A percentile compares a stretch with the other conserved stretches of the same genome.
Conservation (phyloP, 805 yeast genomes). For the Candida piceae region DNA sequence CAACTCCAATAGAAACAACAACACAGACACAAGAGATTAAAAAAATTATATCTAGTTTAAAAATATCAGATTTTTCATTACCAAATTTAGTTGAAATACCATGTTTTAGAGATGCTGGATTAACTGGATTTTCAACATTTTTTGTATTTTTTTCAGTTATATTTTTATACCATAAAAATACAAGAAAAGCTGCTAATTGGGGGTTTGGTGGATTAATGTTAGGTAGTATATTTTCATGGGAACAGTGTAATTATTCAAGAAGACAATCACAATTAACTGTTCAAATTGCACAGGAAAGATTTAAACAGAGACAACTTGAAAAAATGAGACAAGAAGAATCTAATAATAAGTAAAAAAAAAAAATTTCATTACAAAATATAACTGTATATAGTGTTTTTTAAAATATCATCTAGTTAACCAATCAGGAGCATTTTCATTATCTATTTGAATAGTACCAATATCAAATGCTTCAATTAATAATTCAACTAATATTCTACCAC, state of each 20-base stretch:
- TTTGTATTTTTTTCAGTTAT: constrained; percentile 66
- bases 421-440: constrained; percentile 39
- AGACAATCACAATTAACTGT: constrained; percentile 63
- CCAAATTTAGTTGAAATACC: constrained; percentile 56
- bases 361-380: background rate
- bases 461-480: constrained; percentile 75
- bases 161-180: constrained; percentile 59
- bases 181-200: constrained; percentile 71
- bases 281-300: constrained; percentile 56
- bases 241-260: constrained; percentile 77
- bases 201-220: constrained; percentile 70
- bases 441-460: constrained; percentile 38
- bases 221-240: constrained; percentile 87
- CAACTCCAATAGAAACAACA: constrained; percentile 2
- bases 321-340: constrained; percentile 27
- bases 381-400: constrained; percentile 1
- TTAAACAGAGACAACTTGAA: constrained; percentile 27
- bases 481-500: constrained; percentile 90
- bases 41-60: constrained; percentile 28
- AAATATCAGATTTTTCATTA: constrained; percentile 46
- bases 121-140: constrained; percentile 69
- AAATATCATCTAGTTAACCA: constrained; percentile 40
- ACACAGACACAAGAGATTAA: constrained; percentile 20
- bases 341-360: background rate
- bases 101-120: constrained; percentile 74